Evolutionary conservation across 2,329 filamentous ascomycete genomes (phyloP), one percentile per base, ranked within the genome.

Genomic region (Ophiosphaerella herpotricha): DNA sequence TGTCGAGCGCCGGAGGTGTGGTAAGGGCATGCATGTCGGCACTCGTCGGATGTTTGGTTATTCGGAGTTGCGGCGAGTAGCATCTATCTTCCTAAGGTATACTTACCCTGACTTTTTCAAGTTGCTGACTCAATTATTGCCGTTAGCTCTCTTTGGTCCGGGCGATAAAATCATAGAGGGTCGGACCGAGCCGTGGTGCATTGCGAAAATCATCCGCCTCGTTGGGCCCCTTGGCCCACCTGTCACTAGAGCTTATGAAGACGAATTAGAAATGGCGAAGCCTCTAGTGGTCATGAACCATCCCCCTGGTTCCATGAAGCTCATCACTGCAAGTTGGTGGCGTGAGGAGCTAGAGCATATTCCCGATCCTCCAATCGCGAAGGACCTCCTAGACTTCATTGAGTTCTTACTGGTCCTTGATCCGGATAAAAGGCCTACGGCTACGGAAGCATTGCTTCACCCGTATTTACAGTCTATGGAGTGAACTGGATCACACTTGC

Each of bases 21-120:
- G 43, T 43, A 43, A 46, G 48, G 43, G 5, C 50, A 56, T 11
- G 50, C 54, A 9, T 55, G 52, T 43, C 54, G 39, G 31, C 60
- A 55, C 35, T 46, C 57, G 14, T 55, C 60, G 26, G 58, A 65
- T 53, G 49, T 64, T 29, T 64, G 60, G 60, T 63, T 56, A 18
- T 24, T 64, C 13, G 60, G 50, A 35, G 53, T 55, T 38, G 62
- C 61, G 14, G 58, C 62, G 36, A 47, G 49, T 54, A 35, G 2
- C n/a, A 29, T 29, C 41, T 49, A 12, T 38, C 16, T 37, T 34
- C 29, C 9, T 12, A 16, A 34, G 16, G 16, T 9, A 31, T 33
- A 24, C 14, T 18, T 18, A 18, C 16, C 16, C 16, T 18, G 16
- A 35, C 50, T 57, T 46, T 58, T 18, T 34, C 9, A 46, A 65